Percentiles rank a stretch among this genome's conserved stretches.
phyloP scores from a whole-genome alignment of 768 basidiomycete genomes.

The Galerina sulciceps region DNA sequence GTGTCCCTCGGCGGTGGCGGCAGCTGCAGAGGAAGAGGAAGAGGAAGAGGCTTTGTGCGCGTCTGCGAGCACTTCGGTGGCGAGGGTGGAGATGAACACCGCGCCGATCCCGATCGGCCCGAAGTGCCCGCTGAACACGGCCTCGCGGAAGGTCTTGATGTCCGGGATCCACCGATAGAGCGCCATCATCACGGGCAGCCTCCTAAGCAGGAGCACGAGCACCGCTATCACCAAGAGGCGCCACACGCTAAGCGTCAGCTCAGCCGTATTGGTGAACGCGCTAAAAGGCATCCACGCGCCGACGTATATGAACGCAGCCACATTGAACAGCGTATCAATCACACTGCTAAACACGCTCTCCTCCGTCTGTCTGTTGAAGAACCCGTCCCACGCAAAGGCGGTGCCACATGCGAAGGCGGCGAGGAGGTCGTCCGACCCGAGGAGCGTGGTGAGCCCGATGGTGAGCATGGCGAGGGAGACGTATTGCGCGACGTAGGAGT shows the following conservation, averaged over 20 bases:
- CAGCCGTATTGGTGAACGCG: slow-evolving; percentile 68
- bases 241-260: slow-evolving; percentile 78
- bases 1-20: not conserved
- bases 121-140: slow-evolving; percentile 94
- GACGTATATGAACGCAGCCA: slow-evolving; percentile 93
- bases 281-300: slow-evolving; percentile 98
- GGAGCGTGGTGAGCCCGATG: slow-evolving; percentile 80
- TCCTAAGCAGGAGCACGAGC: slow-evolving; percentile 77
- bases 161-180: slow-evolving; percentile 95
- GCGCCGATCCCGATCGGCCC: slow-evolving; percentile 90
- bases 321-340: slow-evolving; percentile 94
- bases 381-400: slow-evolving; percentile 96
- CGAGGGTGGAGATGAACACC: slow-evolving; percentile 90
- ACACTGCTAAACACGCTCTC: slow-evolving; percentile 96
- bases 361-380: slow-evolving; percentile 92
- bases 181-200: slow-evolving; percentile 83
- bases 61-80: slow-evolving; percentile 59
- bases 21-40: not conserved
- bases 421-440: slow-evolving; percentile 93
- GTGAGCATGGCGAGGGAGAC: slow-evolving; percentile 82
- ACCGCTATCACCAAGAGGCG: slow-evolving; percentile 84
- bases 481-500: slow-evolving; percentile 94
- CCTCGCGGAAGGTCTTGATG: slow-evolving; percentile 92
- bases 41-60: slow-evolving; percentile 16
- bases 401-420: slow-evolving; percentile 95